A percentile compares a stretch with the other conserved stretches of the same genome.
Evolutionary conservation across 2,329 filamentous ascomycete genomes (phyloP).

Genomic region (Furcasterigmium sp.): DNA sequence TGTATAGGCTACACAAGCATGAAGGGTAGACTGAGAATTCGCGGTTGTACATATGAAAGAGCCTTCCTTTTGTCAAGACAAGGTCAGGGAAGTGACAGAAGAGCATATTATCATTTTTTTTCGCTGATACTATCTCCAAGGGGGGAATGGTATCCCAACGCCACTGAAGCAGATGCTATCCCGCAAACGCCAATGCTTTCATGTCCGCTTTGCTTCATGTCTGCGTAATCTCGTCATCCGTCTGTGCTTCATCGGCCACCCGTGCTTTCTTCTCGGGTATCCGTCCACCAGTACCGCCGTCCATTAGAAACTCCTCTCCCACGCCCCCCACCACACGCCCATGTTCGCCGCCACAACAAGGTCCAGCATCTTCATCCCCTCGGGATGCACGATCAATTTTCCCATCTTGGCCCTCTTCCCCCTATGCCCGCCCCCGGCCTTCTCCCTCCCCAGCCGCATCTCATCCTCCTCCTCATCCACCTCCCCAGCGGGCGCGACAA

Average conservation of each 20-base stretch:
- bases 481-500: slow-evolving; percentile 7
- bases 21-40: too few species aligned
- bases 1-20: neutral
- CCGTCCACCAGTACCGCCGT: neutral
- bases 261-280: neutral
- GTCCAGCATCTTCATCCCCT: slow-evolving; percentile 94
- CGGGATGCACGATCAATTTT: slow-evolving; percentile 83
- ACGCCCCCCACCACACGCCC: slow-evolving; percentile 89
- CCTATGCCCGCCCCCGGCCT: slow-evolving; percentile 77
- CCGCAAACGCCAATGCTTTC: too few species aligned
- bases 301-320: slow-evolving; percentile 50
- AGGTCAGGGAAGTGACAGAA: neutral
- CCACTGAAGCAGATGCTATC: too few species aligned
- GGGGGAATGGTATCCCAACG: too few species aligned
- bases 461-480: slow-evolving; percentile 31
- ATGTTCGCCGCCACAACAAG: slow-evolving; percentile 86
- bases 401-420: slow-evolving; percentile 89
- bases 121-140: neutral
- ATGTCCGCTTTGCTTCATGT: too few species aligned
- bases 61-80: neutral
- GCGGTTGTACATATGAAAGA: slow-evolving; percentile 1
- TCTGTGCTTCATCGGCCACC: neutral
- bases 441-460: slow-evolving; percentile 72
- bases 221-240: neutral
- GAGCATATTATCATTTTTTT: neutral